Conservation (phyloP, 1,284 basidiomycete genomes). For the Rhodotorula sp. region DNA sequence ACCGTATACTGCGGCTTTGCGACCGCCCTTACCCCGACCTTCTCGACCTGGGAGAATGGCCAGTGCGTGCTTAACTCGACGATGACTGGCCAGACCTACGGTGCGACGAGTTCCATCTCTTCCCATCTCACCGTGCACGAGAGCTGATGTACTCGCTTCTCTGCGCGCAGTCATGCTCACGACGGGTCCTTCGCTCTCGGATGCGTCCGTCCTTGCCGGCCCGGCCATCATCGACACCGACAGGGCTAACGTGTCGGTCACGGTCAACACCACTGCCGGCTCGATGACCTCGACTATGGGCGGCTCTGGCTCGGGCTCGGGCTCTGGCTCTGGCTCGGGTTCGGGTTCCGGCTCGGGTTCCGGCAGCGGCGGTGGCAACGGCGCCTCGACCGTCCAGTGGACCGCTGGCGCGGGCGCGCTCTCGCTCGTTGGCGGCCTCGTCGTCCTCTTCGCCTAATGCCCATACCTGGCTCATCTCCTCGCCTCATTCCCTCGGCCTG, state of each 20-base stretch:
- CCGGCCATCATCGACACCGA: conserved; percentile 52
- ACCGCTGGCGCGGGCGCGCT: no score
- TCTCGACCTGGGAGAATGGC: conserved; percentile 45
- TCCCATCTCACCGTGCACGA: no score
- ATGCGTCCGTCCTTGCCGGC: conserved; percentile 56
- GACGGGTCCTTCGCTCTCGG: conserved; percentile 49
- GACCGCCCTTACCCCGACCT: conserved; percentile 57
- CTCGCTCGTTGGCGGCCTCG: no score
- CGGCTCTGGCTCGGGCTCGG: no score
- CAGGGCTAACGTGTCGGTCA: conserved; percentile 20
- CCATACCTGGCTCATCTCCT: no score
- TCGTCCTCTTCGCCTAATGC: no score
- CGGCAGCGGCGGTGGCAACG: no score
- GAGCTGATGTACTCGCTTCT: background rate
- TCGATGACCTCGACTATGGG: no score
- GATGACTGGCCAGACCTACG: conserved; percentile 13
- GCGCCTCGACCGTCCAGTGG: no score
- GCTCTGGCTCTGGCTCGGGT: no score
- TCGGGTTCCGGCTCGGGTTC: no score
- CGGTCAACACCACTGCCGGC: background rate
- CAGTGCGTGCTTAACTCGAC: conserved; percentile 30
- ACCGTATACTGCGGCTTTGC: conserved; percentile 46
- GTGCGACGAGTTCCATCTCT: background rate
- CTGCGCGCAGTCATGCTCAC: conserved; percentile 33
- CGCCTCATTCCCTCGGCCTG: no score